Evolutionary conservation across 2,329 filamentous ascomycete species (phyloP).

Genomic region (Diaporthe humulicola): DNA sequence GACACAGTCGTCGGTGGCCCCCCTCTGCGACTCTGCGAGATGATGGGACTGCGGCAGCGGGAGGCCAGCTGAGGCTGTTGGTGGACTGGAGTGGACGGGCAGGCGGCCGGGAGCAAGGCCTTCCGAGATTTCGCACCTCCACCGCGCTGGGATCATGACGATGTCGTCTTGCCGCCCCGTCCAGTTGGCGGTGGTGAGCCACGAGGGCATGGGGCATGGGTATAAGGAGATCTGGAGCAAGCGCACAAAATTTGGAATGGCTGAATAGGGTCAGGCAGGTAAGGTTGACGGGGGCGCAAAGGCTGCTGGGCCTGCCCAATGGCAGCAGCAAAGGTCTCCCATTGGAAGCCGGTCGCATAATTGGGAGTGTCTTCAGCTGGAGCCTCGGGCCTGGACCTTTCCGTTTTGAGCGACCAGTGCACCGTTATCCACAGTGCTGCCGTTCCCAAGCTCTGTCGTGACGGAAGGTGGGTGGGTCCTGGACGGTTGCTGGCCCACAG

Average conservation of each 20-base stretch:
- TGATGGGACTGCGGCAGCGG: conserved; percentile 15
- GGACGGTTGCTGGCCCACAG: conserved; percentile 7
- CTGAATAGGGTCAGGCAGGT: background rate
- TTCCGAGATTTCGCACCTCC: conserved; percentile 33
- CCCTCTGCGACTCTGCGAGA: background rate
- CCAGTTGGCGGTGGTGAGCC: conserved; percentile 15
- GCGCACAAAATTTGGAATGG: conserved; percentile 32
- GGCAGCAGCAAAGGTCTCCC: conserved; percentile 9
- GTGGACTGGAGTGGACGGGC: conserved; percentile 25
- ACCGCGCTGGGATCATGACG: conserved; percentile 30
- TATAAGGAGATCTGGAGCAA: background rate
- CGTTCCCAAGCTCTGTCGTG: background rate
- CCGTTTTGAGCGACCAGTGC: conserved; percentile 34
- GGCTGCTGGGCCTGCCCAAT: conserved; percentile 28
- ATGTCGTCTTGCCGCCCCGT: conserved; percentile 17
- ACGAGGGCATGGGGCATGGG: conserved; percentile 8
- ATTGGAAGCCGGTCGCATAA: conserved; percentile 9
- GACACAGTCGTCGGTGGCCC: conserved; percentile 23
- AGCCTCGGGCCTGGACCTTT: conserved; percentile 32
- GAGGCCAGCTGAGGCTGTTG: conserved; percentile 13
- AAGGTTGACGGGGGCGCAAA: conserved; percentile 28
- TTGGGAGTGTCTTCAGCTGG: conserved; percentile 35
- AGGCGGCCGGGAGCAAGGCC: conserved; percentile 20
- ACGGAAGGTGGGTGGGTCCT: conserved; percentile 23
- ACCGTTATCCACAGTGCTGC: conserved; percentile 24